Base-by-base conservation (phyloP, 2,329 filamentous ascomycete genomes). In the Sporothrix variecibatus region DNA sequence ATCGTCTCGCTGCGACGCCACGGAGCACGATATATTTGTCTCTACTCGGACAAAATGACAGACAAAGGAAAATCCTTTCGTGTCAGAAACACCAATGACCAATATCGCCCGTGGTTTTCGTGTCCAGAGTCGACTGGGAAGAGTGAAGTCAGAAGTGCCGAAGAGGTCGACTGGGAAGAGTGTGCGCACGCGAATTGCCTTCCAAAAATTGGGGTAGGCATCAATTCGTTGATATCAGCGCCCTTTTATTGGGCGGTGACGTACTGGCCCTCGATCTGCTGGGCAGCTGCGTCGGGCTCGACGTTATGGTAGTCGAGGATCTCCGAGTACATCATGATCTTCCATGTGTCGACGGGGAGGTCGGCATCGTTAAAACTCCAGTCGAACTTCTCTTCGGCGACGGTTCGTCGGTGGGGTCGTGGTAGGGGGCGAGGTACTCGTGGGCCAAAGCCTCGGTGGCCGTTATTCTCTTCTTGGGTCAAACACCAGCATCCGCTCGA, bases 341-440 rank as follows among this genome's bases (percentile, higher is more conserved):
- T 99, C 96, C 96, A 99, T n/a, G 95, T 97, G 81, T 99, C 96
- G 70, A 98, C 95, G 0, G 96, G 95, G 74, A 99, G 86, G 81
- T 99, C 96, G 67, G 95, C 96, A 79, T 99, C 96, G 83, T 98
- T 98, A 85, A 99, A 99, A 72, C 95, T 98, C 96, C 96, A 99
- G 82, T 99, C 96, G 80, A 99, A 99, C 85, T 97, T 98, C 86
- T 98, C 95, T 76, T 97, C 94, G 28, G 96, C 94, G 20, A 94
- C 91, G 1, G 96, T 86, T 99, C 96, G 80, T 99, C 96, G 62
- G 93, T 96, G 9, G 96, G 95, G 81, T 99, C 96, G 84, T 99
- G 96, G 86, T 99, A 99, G 8, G 95, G 95, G 11, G 94, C 90
- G 68, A 99, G 92, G 83, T 99, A 99, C 78, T 95, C 93, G 84